Percentiles rank a stretch among this genome's conserved stretches.
These are phyloP conservation scores for Vachellia collinsii DNA, from an alignment of 306 rosid species.

Conservation along the genomic window DNA sequence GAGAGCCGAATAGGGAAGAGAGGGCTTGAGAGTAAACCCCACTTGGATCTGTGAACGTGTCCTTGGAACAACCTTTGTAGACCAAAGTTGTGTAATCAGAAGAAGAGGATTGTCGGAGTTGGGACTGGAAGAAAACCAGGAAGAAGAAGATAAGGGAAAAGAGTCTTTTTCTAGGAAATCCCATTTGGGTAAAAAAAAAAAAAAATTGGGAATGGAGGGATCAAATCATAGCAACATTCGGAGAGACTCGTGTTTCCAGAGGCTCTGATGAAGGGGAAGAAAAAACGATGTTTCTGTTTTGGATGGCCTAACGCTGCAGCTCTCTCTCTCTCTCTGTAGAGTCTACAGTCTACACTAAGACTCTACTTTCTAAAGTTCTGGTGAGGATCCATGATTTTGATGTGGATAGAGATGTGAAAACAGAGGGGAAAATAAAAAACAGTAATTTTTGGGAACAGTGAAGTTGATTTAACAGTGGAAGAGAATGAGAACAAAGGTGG, in stretches of 20 bases:
- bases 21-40: constrained; percentile 84
- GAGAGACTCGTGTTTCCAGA: constrained; percentile 23
- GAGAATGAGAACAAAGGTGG: not conserved
- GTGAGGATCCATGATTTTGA: not conserved
- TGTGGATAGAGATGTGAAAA: not conserved
- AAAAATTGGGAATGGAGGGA: constrained; percentile 12
- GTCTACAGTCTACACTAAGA: not conserved
- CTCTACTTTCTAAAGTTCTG: not conserved
- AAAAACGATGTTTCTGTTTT: constrained; percentile 22
- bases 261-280: constrained; percentile 7
- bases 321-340: not conserved
- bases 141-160: constrained; percentile 47
- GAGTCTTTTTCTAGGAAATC: constrained; percentile 43
- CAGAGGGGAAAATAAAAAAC: too few species aligned
- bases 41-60: constrained; percentile 78
- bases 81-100: constrained; percentile 69
- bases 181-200: constrained; percentile 51
- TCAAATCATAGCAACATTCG: constrained; percentile 57
- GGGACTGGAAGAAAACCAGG: constrained; percentile 42
- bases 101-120: constrained; percentile 57
- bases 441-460: not conserved
- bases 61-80: constrained; percentile 92
- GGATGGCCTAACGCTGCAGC: too few species aligned
- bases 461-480: not conserved
- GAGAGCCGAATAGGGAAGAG: constrained; percentile 72